Base-by-base conservation (phyloP, 495 filamentous ascomycete species). In the Penicillium maclennaniae region DNA sequence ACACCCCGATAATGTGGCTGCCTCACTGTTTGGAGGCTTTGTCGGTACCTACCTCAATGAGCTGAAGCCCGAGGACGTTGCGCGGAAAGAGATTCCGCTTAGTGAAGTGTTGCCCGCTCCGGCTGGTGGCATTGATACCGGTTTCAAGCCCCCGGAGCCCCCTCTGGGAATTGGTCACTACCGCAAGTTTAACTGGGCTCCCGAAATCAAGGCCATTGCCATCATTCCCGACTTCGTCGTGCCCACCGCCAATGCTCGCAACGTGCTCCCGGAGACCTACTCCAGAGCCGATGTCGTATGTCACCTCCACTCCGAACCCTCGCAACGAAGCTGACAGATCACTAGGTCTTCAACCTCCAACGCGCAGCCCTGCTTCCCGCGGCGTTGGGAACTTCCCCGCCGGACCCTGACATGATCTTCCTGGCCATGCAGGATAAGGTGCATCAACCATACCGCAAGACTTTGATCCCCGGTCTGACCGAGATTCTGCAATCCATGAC, bases 401-500 rank as follows among this genome's bases (percentile, higher is more conserved):
- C 91, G n/a, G 86, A 96, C 63, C 83, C 92, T 37, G 86, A 91
- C 55, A 85, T 91, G 69, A 97, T 98, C 66, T 95, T 90, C 74
- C 79, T 91, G 25, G 92, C 89, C 25, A 98, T 98, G 93, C 91
- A 96, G 71, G 93, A 98, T 73, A 93, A 90, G 68, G 79, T 98
- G 37, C 93, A 98, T 69, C 93, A 98, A 69, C 92, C 89, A 9
- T 96, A 97, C 71, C 84, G 93, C 40, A 84, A 88, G 67, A 85
- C 78, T 12, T 78, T 98, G 45, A 92, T 98, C 55, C 93, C 92
- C 2, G 92, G 93, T 1, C 73, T 98, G 48, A 86, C 87, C n/a
- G 88, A 95, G 62, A 88, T 96, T 52, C 84, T 97, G 31, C 82
- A 86, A 63, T 87, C 84, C 27, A 86, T 98, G 69, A 92, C 83